Evolutionary conservation across 2,329 filamentous ascomycete genomes (phyloP), one percentile per base, ranked within the genome.

Genomic region (Colletotrichum coccodes): DNA sequence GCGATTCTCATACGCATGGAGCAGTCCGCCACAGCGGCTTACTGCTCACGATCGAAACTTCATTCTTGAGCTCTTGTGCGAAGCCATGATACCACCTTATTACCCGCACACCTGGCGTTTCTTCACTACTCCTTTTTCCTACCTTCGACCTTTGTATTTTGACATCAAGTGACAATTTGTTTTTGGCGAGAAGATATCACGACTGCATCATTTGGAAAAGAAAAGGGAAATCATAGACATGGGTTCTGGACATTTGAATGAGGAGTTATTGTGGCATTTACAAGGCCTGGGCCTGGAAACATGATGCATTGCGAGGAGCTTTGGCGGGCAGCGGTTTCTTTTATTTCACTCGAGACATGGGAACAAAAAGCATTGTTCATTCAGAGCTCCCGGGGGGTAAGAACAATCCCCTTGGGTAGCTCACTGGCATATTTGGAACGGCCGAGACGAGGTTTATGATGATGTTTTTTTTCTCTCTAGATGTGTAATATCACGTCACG

Each of bases 221-320:
- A 67, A 64, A 64, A 53, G 58, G 47, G 54, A 34, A 67, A 47
- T 57, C 23, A 64, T 68, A 69, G 63, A 70, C 44, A 60, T 60
- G 44, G 57, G 50, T 14, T 53, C 44, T 18, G 63, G 36, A 34
- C 46, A 57, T 44, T 32, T 47, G 36, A 8, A 62, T 49, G 36
- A 62, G 67, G 67, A 70, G 67, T 70, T 70, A 32, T 53, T 57
- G 42, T 53, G 67, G 62, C 67, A 65, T 68, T 71, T 71, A 70
- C 66, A 70, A 54, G 50, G 59, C 64, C 40, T 58, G 59, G 49
- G 64, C 50, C 64, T 57, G 57, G 63, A 70, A 68, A 70, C 42
- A 68, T 58, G 63, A 68, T 58, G 67, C 67, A 70, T 70, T 62
- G 50, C 57, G 32, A 57, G 67, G 67, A 67, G 67, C 67, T 57